These are phyloP conservation scores for Psilocybe subaeruginosa DNA, from an alignment of 768 basidiomycete genomes.

Conservation along the genomic window DNA sequence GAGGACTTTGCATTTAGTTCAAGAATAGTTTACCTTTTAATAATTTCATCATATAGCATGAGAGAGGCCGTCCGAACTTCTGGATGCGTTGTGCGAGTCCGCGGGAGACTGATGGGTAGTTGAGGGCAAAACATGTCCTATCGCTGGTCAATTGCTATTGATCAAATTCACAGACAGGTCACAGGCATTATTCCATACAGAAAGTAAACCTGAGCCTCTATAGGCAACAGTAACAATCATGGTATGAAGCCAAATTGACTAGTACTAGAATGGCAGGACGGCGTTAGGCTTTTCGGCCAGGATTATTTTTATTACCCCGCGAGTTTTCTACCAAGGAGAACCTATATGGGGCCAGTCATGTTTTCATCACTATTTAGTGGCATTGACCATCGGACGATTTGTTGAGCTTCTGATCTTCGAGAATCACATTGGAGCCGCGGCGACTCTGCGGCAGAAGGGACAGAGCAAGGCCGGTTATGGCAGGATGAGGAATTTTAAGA, in stretches of 20 bases:
- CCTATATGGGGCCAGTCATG: conserved; percentile 5
- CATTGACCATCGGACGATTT: conserved; percentile 20
- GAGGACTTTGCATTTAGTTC: conserved; percentile 12
- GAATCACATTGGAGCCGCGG: conserved; percentile 33
- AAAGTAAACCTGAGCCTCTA: not conserved
- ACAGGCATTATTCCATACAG: not conserved
- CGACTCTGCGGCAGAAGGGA: conserved; percentile 33
- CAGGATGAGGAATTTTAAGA: conserved; percentile 11
- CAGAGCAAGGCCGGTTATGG: conserved; percentile 3
- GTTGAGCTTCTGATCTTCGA: conserved; percentile 35
- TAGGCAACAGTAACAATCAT: not conserved
- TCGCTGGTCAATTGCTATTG: not conserved
- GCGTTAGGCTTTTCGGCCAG: not conserved
- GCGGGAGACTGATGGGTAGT: conserved; percentile 9
- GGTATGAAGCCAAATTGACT: not conserved
- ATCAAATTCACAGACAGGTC: not conserved
- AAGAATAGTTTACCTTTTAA: conserved; percentile 15
- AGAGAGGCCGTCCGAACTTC: conserved; percentile 11
- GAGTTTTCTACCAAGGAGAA: not conserved
- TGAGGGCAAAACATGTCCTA: conserved; percentile 6
- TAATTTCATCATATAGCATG: conserved; percentile 13
- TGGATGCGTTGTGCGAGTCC: conserved; percentile 18
- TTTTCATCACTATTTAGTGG: conserved; percentile 4
- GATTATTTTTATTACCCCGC: not conserved
- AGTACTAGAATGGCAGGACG: not conserved